phyloP scores from a whole-genome alignment of 208 protist genomes.

The Acanthamoeba triangularis region DNA sequence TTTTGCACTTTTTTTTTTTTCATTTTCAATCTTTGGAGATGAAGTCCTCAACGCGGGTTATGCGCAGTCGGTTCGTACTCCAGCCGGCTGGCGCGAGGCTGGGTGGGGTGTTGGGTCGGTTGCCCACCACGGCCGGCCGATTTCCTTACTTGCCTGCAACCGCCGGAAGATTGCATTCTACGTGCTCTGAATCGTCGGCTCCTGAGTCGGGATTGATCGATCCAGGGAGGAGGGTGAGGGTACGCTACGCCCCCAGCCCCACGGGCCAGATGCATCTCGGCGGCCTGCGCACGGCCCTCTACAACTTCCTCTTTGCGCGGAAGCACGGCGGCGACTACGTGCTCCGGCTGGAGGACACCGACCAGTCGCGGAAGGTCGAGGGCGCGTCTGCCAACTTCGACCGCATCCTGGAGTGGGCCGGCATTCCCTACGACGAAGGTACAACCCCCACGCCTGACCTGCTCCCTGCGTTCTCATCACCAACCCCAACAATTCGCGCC shows the following conservation, averaged over 20 bases:
- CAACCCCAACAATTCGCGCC: no score
- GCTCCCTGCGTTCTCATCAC: no score
- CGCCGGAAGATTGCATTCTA: neutral
- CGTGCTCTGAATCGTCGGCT: neutral
- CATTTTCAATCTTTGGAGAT: no score
- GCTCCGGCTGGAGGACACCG: constrained; percentile 94
- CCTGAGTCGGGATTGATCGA: neutral
- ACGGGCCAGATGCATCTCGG: constrained; percentile 92
- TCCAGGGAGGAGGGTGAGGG: constrained; percentile 79
- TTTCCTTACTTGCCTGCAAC: neutral
- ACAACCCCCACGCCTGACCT: no score
- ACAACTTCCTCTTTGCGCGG: constrained; percentile 91
- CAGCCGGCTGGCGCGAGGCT: neutral
- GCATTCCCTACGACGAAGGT: constrained; percentile 83
- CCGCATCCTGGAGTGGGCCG: constrained; percentile 85
- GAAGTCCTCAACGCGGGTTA: neutral
- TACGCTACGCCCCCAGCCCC: constrained; percentile 90
- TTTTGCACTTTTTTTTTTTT: no score
- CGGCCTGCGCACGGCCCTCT: constrained; percentile 92
- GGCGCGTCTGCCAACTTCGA: constrained; percentile 84
- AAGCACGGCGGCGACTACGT: constrained; percentile 90
- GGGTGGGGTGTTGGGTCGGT: no score
- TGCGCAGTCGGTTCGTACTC: neutral
- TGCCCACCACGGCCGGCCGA: no score
- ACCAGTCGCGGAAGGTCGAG: constrained; percentile 82